Conservation (phyloP, 768 basidiomycete genomes). For the Sporobolomyces phaffii region DNA sequence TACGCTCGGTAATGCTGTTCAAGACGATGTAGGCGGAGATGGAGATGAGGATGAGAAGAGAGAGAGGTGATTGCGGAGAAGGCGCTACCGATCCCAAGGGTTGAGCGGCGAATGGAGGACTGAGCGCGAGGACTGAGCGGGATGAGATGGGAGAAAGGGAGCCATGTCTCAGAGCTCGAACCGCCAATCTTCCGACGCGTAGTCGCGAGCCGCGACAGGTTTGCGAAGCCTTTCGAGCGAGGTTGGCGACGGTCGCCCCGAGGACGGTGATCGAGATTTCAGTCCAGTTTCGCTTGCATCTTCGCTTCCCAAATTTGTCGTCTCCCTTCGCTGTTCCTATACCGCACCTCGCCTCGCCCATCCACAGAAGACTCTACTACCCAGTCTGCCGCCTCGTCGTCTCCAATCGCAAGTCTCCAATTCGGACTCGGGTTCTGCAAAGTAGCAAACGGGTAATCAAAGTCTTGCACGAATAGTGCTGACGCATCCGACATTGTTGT, state of each 20-base stretch:
- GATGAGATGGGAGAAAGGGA: neutral
- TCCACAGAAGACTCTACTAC: too few species aligned
- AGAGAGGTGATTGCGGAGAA: too few species aligned
- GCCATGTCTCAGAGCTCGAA: neutral
- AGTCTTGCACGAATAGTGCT: slow-evolving; percentile 24
- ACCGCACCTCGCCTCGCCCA: too few species aligned
- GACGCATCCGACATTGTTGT: too few species aligned
- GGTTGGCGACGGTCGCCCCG: too few species aligned
- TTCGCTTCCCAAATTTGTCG: neutral
- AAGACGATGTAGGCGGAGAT: neutral
- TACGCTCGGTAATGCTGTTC: too few species aligned
- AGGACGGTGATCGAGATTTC: neutral
- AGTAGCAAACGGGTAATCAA: slow-evolving; percentile 32
- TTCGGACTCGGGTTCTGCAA: slow-evolving; percentile 1
- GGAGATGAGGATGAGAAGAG: neutral
- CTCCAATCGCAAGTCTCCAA: neutral
- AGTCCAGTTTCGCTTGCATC: neutral
- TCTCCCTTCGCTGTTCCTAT: neutral
- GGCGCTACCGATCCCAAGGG: too few species aligned
- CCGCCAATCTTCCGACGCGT: too few species aligned
- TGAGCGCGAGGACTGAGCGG: neutral
- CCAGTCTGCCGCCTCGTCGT: neutral
- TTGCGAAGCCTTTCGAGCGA: too few species aligned
- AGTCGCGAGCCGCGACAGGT: too few species aligned
- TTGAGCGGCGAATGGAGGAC: neutral